phyloP scores from a whole-genome alignment of 1,284 basidiomycete species.

The Stygiomarasmius scandens region DNA sequence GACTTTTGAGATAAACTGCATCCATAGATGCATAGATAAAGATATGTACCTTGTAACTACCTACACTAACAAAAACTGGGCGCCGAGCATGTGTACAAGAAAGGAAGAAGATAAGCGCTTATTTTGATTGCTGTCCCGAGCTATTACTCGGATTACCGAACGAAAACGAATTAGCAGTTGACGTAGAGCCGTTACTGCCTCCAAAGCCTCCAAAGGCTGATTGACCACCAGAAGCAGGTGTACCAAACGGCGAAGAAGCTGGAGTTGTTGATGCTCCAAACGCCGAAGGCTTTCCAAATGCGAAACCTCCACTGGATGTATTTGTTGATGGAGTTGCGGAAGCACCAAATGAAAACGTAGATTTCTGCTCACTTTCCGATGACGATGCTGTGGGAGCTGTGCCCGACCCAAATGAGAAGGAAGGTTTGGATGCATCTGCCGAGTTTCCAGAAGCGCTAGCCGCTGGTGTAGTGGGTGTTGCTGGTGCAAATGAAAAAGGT shows the following conservation, averaged over 20 bases:
- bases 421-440: slow-evolving; percentile 2
- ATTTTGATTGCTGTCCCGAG: background rate
- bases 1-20: too few species aligned
- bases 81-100: too few species aligned
- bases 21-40: too few species aligned
- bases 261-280: background rate
- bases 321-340: slow-evolving; percentile 11
- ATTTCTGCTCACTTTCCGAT: slow-evolving; percentile 11
- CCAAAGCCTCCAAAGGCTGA: slow-evolving; percentile 1
- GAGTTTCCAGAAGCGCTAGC: background rate
- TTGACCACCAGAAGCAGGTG: background rate
- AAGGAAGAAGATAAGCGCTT: background rate
- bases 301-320: background rate
- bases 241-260: slow-evolving; percentile 9
- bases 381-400: background rate
- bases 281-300: background rate
- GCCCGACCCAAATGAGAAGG: slow-evolving; percentile 1
- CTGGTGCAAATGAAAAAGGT: background rate
- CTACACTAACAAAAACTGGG: too few species aligned
- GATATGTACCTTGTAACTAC: too few species aligned
- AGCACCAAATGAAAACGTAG: slow-evolving; percentile 27
- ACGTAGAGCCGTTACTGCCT: background rate
- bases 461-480: slow-evolving; percentile 1
- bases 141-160: slow-evolving; percentile 5
- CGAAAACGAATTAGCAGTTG: slow-evolving; percentile 1